Conservation (phyloP, 768 basidiomycete genomes). For the Termitomyces heimii region DNA sequence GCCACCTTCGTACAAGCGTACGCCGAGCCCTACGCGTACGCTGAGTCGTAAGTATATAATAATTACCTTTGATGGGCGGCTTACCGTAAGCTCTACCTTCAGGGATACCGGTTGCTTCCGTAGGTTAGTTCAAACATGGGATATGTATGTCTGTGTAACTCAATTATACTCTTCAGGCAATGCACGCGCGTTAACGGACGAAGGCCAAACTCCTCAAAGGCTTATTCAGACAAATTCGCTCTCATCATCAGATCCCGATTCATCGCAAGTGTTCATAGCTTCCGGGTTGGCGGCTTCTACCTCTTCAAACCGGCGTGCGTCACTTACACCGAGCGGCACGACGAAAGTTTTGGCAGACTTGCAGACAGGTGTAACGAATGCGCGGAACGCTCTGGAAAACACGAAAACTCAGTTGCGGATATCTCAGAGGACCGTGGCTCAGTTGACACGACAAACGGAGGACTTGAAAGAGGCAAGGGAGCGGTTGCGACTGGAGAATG, state of each 20-base stretch:
- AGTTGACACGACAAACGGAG: slow-evolving; percentile 79
- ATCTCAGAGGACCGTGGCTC: slow-evolving; percentile 78
- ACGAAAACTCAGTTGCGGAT: slow-evolving; percentile 77
- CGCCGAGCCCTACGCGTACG: slow-evolving; percentile 69
- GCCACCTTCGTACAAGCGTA: slow-evolving; percentile 39
- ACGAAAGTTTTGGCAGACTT: slow-evolving; percentile 87
- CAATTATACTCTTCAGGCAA: slow-evolving; percentile 50
- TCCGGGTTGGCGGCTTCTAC: slow-evolving; percentile 42
- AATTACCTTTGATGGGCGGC: slow-evolving; percentile 9
- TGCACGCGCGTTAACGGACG: slow-evolving; percentile 78
- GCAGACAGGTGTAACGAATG: slow-evolving; percentile 76
- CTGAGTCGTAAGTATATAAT: slow-evolving; percentile 61
- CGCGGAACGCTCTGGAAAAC: slow-evolving; percentile 78
- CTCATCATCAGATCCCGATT: slow-evolving; percentile 30
- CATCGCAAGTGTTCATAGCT: slow-evolving; percentile 25
- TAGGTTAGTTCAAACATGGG: slow-evolving; percentile 72
- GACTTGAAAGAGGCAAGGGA: slow-evolving; percentile 87
- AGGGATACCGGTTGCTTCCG: slow-evolving; percentile 77
- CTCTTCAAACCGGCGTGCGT: slow-evolving; percentile 48
- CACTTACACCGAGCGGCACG: slow-evolving; percentile 72
- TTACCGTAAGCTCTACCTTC: slow-evolving; percentile 17
- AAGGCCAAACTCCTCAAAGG: slow-evolving; percentile 40
- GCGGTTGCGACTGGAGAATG: slow-evolving; percentile 77
- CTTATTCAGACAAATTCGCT: slow-evolving; percentile 21
- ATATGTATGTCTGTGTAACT: no score